Percentiles rank a stretch among this genome's conserved stretches.
Evolutionary conservation across 2,329 filamentous ascomycete genomes (phyloP).

Genomic region (Bipolaris gigantea): DNA sequence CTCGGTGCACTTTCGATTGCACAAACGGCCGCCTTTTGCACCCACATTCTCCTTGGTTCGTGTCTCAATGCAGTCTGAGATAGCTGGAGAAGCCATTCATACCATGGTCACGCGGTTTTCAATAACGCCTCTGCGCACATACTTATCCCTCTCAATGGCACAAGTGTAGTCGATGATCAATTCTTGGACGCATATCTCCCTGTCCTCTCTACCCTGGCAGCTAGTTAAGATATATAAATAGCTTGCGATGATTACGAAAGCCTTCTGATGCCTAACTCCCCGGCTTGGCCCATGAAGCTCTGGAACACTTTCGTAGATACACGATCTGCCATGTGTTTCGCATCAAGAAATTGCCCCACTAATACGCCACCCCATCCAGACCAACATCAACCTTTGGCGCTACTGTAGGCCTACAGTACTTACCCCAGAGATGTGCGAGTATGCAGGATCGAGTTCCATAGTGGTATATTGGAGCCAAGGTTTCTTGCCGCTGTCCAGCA

Average conservation of each 20-base stretch:
- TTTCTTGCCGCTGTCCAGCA: no score
- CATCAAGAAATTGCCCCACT: background rate
- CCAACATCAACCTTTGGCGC: background rate
- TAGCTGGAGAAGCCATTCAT: background rate
- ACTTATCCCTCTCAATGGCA: no score
- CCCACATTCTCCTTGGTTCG: no score
- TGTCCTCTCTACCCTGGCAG: background rate
- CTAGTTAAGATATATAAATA: background rate
- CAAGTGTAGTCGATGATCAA: no score
- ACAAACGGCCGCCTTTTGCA: no score
- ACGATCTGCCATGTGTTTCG: background rate
- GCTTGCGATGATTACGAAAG: background rate
- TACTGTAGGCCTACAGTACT: background rate
- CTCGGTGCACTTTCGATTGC: no score
- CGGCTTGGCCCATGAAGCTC: background rate
- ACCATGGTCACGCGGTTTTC: background rate
- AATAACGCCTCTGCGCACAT: no score
- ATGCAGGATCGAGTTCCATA: no score
- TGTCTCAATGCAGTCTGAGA: no score
- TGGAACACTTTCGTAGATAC: background rate
- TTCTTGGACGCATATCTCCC: background rate
- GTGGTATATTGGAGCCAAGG: no score
- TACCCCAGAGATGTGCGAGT: no score
- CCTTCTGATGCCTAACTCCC: background rate
- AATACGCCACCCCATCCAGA: background rate